A percentile compares a stretch with the other conserved stretches of the same genome.
Evolutionary conservation across 176 grass and related monocot species (phyloP).

Genomic region (Saccharum officinarum): DNA sequence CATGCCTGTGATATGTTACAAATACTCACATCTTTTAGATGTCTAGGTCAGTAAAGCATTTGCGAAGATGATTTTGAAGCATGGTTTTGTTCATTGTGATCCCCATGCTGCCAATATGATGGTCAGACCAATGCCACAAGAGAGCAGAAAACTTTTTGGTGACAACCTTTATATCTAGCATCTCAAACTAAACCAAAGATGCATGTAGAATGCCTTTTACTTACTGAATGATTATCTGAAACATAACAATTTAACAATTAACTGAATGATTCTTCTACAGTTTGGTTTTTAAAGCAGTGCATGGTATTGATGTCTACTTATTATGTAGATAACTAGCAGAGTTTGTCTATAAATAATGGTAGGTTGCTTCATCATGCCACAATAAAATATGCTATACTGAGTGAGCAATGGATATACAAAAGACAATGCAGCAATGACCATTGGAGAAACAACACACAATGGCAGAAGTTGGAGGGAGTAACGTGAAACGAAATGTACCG

Average conservation of each 20-base stretch:
- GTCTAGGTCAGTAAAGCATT: slow-evolving; percentile 76
- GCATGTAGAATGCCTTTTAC: not conserved
- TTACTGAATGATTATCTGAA: not conserved
- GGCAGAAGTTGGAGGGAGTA: too few relatives aligned
- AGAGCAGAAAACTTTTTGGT: slow-evolving; percentile 60
- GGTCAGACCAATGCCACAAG: slow-evolving; percentile 69
- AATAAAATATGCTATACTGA: not conserved
- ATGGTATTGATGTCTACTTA: not conserved
- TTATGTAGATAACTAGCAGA: slow-evolving; percentile 18
- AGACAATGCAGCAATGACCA: too few relatives aligned
- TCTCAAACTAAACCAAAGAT: not conserved
- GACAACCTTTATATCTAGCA: slow-evolving; percentile 26
- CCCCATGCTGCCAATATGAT: slow-evolving; percentile 99
- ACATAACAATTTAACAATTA: not conserved
- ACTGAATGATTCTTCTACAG: not conserved
- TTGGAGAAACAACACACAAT: too few relatives aligned
- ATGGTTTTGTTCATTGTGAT: slow-evolving; percentile 98
- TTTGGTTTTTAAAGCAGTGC: not conserved
- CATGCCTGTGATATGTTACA: not conserved
- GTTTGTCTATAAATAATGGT: not conserved
- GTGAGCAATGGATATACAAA: not conserved
- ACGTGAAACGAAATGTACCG: too few relatives aligned
- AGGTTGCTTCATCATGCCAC: slow-evolving; percentile 3
- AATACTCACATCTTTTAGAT: slow-evolving; percentile 29
- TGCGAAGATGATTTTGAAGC: slow-evolving; percentile 98